These are phyloP conservation scores for Castanea sativa DNA, from an alignment of 306 rosid species.

Conservation along the genomic window DNA sequence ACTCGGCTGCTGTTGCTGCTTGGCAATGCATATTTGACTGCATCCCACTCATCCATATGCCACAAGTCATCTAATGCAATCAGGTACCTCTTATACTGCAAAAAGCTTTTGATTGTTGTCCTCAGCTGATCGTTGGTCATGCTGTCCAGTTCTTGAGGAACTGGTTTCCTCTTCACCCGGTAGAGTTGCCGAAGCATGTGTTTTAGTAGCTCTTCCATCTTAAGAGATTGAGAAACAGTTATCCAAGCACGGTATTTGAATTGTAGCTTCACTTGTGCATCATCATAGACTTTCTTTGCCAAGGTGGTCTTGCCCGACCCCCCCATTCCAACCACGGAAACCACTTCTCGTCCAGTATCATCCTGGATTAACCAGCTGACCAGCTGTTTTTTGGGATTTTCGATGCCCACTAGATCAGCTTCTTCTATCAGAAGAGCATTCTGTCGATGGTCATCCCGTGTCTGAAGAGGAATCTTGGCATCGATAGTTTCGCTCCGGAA, in stretches of 20 bases:
- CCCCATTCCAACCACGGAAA: conserved; percentile 56
- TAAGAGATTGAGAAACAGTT: conserved; percentile 29
- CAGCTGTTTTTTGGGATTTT: conserved; percentile 41
- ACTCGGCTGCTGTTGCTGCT: conserved; percentile 45
- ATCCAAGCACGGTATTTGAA: conserved; percentile 56
- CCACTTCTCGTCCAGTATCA: conserved; percentile 32
- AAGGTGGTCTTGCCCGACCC: conserved; percentile 56
- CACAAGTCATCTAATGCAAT: conserved; percentile 55
- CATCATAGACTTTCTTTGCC: conserved; percentile 54
- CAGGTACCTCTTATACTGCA: conserved; percentile 43
- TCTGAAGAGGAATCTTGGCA: not conserved
- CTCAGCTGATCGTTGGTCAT: conserved; percentile 36
- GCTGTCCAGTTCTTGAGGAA: conserved; percentile 32
- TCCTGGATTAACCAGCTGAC: conserved; percentile 39
- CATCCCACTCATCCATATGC: conserved; percentile 45
- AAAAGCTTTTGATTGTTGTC: conserved; percentile 34
- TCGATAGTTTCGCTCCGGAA: conserved; percentile 12
- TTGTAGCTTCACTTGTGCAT: conserved; percentile 40
- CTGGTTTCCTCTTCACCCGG: conserved; percentile 42
- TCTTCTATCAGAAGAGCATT: conserved; percentile 65
- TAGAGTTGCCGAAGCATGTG: conserved; percentile 45
- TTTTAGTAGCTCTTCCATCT: conserved; percentile 35
- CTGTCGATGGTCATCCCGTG: conserved; percentile 41
- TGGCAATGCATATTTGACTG: conserved; percentile 41
- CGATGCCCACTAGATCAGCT: conserved; percentile 65